These are phyloP conservation scores for Fusarium vanettenii DNA, from an alignment of 2,329 filamentous ascomycete species.

Conservation along the genomic window DNA sequence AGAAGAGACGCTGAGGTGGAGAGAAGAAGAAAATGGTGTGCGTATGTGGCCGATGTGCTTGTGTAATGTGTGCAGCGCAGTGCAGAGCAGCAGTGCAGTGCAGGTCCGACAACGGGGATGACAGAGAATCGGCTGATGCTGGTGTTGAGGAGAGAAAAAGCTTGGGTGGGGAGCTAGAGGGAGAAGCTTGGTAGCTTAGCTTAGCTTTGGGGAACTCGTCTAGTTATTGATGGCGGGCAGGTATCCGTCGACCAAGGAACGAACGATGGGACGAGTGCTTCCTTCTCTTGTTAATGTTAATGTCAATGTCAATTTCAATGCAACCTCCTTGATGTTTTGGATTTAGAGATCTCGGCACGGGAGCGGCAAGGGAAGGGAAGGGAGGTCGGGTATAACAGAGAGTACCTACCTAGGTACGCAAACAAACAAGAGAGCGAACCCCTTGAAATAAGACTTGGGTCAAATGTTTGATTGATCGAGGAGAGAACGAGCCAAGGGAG, in stretches of 20 bases:
- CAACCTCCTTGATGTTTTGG: constrained; percentile 14
- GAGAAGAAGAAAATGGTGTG: background rate
- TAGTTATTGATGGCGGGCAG: background rate
- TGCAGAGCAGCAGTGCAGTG: background rate
- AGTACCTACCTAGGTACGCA: background rate
- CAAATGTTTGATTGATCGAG: constrained; percentile 11
- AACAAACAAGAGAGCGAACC: constrained; percentile 26
- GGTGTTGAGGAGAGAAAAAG: background rate
- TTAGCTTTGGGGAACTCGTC: background rate
- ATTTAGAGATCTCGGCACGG: constrained; percentile 6
- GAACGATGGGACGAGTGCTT: constrained; percentile 17
- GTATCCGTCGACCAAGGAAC: background rate
- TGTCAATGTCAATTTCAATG: background rate
- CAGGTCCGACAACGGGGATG: background rate
- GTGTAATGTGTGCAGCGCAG: background rate
- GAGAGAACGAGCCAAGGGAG: background rate
- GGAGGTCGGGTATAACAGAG: constrained; percentile 4
- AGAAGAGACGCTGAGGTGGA: background rate
- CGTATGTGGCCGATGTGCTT: background rate
- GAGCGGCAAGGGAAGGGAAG: constrained; percentile 15
- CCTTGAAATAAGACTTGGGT: background rate
- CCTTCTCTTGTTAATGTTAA: background rate
- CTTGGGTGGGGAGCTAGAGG: background rate
- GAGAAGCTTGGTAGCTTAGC: background rate
- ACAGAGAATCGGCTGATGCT: constrained; percentile 6